Conservation (phyloP, 1,284 basidiomycete genomes). For the Trametes polyzona region DNA sequence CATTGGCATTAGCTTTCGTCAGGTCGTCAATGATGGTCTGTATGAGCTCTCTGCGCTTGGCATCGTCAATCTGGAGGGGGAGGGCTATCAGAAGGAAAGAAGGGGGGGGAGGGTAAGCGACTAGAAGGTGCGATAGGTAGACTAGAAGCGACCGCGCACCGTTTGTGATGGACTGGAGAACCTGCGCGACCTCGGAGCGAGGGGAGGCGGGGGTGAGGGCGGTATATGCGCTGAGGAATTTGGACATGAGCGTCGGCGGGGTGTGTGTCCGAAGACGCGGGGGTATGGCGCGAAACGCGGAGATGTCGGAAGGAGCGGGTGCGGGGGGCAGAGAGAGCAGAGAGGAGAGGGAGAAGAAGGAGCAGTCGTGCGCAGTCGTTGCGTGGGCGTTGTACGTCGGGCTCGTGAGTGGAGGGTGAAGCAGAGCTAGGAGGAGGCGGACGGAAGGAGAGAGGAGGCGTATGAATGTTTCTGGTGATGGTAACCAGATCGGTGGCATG, state of each 20-base stretch:
- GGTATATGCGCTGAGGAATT: constrained; percentile 45
- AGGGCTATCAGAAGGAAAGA: constrained; percentile 35
- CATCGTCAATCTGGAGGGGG: constrained; percentile 48
- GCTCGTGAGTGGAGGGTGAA: not conserved
- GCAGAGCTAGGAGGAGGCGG: not conserved
- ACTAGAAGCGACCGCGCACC: constrained; percentile 41
- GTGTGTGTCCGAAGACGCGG: not conserved
- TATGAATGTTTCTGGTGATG: constrained; percentile 10
- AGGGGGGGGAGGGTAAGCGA: not conserved
- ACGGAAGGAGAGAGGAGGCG: not conserved
- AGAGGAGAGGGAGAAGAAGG: not conserved
- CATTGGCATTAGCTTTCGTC: constrained; percentile 37
- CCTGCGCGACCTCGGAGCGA: constrained; percentile 47
- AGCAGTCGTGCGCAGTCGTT: not conserved
- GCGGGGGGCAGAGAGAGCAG: not conserved
- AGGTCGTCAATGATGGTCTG: constrained; percentile 66
- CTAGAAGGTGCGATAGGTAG: not conserved
- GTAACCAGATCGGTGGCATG: constrained; percentile 12
- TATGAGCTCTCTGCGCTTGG: constrained; percentile 53
- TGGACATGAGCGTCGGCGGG: constrained; percentile 31
- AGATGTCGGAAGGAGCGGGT: constrained; percentile 18
- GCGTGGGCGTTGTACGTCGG: not conserved
- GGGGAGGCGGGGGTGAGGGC: constrained; percentile 49
- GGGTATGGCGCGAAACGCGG: not conserved
- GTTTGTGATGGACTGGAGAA: constrained; percentile 52